Conservation (phyloP, 306 rosid species). For the Bauhinia variegata region DNA sequence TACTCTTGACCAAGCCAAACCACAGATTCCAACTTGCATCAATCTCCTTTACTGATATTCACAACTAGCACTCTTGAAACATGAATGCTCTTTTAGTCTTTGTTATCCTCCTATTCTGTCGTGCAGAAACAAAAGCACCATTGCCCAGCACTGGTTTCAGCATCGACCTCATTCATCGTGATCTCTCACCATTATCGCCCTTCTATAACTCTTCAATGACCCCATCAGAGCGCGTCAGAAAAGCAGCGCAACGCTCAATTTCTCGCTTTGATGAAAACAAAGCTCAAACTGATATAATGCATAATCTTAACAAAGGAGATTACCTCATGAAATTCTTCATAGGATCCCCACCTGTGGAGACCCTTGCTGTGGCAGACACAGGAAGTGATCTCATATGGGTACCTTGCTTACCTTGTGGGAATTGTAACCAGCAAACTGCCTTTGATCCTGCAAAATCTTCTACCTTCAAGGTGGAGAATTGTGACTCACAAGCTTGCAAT, state of each 20-base stretch:
- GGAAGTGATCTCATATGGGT: slow-evolving; percentile 25
- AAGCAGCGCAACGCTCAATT: neutral
- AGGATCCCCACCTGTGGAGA: slow-evolving; percentile 11
- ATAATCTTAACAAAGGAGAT: too few relatives aligned
- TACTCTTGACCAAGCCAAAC: too few relatives aligned
- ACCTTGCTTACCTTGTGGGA: slow-evolving; percentile 17
- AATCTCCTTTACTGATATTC: too few relatives aligned
- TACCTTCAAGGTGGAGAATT: neutral
- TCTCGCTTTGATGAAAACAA: neutral
- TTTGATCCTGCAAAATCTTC: slow-evolving; percentile 19
- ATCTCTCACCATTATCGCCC: neutral
- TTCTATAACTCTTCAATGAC: neutral
- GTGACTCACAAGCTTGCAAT: neutral
- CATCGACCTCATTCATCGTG: neutral
- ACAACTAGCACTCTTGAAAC: too few relatives aligned
- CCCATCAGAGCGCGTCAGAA: neutral
- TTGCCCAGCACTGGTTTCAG: neutral
- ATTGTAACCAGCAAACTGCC: neutral
- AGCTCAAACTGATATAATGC: neutral
- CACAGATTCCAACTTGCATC: too few relatives aligned
- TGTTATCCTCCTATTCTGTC: neutral
- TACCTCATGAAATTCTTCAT: slow-evolving; percentile 1
- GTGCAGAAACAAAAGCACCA: neutral
- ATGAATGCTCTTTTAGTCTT: neutral
- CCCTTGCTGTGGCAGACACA: slow-evolving; percentile 21